phyloP scores from a whole-genome alignment of 208 protist species.

The Leishmania tropica region DNA sequence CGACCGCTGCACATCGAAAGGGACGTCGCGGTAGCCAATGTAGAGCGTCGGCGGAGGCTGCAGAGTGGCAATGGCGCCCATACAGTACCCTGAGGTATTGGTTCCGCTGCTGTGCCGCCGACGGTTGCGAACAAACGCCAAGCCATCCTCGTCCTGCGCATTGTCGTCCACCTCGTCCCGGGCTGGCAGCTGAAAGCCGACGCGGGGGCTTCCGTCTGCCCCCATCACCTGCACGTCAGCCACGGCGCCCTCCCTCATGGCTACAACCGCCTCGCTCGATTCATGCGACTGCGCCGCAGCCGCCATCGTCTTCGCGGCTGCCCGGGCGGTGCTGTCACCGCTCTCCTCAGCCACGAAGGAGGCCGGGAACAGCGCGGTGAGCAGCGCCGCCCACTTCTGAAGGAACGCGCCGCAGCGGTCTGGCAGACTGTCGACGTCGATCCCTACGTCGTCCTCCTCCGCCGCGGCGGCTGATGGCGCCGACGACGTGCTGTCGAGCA shows the following conservation, averaged over 20 bases:
- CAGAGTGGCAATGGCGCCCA: slow-evolving; percentile 7
- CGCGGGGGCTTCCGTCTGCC: background rate
- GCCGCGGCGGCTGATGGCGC: background rate
- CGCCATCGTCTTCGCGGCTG: background rate
- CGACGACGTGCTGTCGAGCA: slow-evolving; percentile 6
- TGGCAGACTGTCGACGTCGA: slow-evolving; percentile 5
- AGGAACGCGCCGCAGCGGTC: slow-evolving; percentile 28
- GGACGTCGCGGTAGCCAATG: slow-evolving; percentile 66
- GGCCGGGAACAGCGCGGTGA: slow-evolving; percentile 32
- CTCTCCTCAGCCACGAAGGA: slow-evolving; percentile 13
- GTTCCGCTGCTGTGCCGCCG: slow-evolving; percentile 14
- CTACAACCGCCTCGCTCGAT: background rate
- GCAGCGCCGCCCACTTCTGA: slow-evolving; percentile 34
- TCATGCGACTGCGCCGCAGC: background rate
- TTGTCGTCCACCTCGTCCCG: background rate
- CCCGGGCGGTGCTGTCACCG: background rate
- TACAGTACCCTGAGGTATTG: background rate
- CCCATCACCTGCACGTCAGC: background rate
- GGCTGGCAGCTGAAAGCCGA: slow-evolving; percentile 14
- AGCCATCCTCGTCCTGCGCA: background rate
- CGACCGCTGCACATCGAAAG: slow-evolving; percentile 43
- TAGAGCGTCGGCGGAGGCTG: slow-evolving; percentile 60
- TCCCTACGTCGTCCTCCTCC: background rate
- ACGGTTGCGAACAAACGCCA: background rate
- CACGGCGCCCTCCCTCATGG: background rate